Percentiles rank a stretch among this genome's conserved stretches.
These are phyloP conservation scores for Colletotrichum endophyticum DNA, from an alignment of 2,329 filamentous ascomycete species.

Conservation along the genomic window DNA sequence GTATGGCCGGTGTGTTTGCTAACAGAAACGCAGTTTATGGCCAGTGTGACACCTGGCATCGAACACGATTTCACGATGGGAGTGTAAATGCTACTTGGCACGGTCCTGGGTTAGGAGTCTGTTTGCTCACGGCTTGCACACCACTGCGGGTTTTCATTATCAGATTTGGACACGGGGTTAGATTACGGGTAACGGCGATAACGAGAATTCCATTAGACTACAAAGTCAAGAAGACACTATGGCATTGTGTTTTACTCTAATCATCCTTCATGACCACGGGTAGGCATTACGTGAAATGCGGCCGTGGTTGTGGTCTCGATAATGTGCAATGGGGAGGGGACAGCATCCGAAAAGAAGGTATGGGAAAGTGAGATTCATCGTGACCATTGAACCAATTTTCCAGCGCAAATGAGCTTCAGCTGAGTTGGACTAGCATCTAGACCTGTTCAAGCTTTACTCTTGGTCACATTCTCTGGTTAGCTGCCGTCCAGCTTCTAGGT, in stretches of 20 bases:
- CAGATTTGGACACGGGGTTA: conserved; percentile 4
- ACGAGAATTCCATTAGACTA: conserved; percentile 8
- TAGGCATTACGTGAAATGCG: background rate
- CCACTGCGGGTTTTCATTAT: background rate
- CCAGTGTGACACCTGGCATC: conserved; percentile 93
- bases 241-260: background rate
- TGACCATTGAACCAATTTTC: no score
- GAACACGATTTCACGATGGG: conserved; percentile 99
- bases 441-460: background rate
- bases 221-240: background rate
- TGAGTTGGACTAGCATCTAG: background rate
- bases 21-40: conserved; percentile 64
- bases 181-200: conserved; percentile 1
- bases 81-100: conserved; percentile 56
- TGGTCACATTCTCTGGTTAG: background rate
- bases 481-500: background rate
- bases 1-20: conserved; percentile 13
- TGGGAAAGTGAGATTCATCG: background rate
- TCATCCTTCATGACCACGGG: background rate
- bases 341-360: background rate
- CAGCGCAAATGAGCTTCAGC: no score
- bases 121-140: background rate
- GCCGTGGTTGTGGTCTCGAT: background rate
- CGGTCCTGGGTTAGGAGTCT: background rate
- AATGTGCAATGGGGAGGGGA: background rate